phyloP scores from a whole-genome alignment of 2,329 filamentous ascomycete species.

The Aspergillaceae sp. region DNA sequence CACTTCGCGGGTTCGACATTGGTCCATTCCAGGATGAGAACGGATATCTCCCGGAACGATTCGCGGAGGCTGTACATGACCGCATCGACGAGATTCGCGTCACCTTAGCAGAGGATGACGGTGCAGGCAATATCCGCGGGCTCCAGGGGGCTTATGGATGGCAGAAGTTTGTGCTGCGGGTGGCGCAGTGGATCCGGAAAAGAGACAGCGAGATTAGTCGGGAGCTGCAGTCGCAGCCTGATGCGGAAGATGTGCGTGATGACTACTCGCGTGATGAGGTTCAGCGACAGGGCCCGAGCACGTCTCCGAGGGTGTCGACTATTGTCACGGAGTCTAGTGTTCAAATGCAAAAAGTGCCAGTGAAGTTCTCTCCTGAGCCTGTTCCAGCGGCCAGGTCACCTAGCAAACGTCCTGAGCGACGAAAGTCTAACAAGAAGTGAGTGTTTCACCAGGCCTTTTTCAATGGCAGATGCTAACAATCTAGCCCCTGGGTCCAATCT shows the following conservation, averaged over 20 bases:
- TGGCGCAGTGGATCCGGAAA: slow-evolving; percentile 40
- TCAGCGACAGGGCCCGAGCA: slow-evolving; percentile 7
- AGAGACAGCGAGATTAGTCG: slow-evolving; percentile 39
- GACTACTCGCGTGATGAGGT: slow-evolving; percentile 10
- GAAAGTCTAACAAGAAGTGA: slow-evolving; percentile 11
- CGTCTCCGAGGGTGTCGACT: too few relatives aligned
- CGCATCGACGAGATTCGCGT: slow-evolving; percentile 32
- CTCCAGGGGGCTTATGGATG: slow-evolving; percentile 43
- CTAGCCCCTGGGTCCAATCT: slow-evolving; percentile 10
- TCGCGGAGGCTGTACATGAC: slow-evolving; percentile 26
- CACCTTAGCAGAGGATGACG: slow-evolving; percentile 24
- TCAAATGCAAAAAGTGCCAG: neutral
- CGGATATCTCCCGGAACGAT: slow-evolving; percentile 27
- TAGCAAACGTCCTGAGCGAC: slow-evolving; percentile 1
- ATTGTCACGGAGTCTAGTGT: too few relatives aligned
- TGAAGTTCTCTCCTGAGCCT: slow-evolving; percentile 7
- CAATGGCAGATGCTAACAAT: neutral
- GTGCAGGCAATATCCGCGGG: slow-evolving; percentile 35
- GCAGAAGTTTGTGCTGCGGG: slow-evolving; percentile 38
- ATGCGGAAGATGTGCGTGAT: slow-evolving; percentile 25
- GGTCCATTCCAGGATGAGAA: slow-evolving; percentile 31
- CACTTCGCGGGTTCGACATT: slow-evolving; percentile 21
- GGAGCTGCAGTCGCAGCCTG: slow-evolving; percentile 36
- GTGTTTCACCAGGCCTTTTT: neutral
- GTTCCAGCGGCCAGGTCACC: slow-evolving; percentile 2